Conservation (phyloP, 371 early-diverging fungal genomes). For the Actinomucor elegans region DNA sequence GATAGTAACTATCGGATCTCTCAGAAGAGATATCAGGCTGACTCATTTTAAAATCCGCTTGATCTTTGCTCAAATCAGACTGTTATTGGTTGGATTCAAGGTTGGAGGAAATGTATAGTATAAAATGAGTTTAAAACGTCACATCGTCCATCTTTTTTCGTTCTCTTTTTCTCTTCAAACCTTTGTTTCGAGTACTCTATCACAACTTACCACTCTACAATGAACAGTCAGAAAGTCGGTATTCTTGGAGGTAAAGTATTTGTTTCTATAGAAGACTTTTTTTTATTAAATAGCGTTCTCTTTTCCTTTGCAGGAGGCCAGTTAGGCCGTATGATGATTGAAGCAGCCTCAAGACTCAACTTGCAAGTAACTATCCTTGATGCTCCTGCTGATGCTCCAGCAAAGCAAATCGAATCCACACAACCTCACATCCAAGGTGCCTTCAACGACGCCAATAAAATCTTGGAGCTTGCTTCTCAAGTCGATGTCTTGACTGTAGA, state of each 20-base stretch:
- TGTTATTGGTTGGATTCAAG: too few relatives aligned
- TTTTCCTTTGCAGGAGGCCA: conserved; percentile 73
- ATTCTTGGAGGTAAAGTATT: conserved; percentile 60
- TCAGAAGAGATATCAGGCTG: too few relatives aligned
- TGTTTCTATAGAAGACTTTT: neutral
- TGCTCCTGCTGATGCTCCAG: conserved; percentile 71
- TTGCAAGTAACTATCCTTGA: conserved; percentile 84
- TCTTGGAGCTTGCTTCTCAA: conserved; percentile 69
- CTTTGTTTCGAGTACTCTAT: too few relatives aligned
- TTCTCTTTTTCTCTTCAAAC: too few relatives aligned
- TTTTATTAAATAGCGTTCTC: too few relatives aligned
- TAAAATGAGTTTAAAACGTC: too few relatives aligned
- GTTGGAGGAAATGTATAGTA: too few relatives aligned
- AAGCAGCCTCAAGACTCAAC: conserved; percentile 91
- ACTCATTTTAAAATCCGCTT: too few relatives aligned
- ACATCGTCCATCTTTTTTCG: too few relatives aligned
- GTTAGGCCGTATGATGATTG: conserved; percentile 95
- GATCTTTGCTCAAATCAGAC: too few relatives aligned
- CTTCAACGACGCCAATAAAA: conserved; percentile 77
- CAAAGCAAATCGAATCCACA: conserved; percentile 79
- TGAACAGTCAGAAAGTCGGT: conserved; percentile 65
- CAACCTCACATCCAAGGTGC: conserved; percentile 74
- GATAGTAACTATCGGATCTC: too few relatives aligned
- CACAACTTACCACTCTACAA: conserved; percentile 6
- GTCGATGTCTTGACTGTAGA: conserved; percentile 91